A percentile compares a stretch with the other conserved stretches of the same genome.
Evolutionary conservation across 192 early-diverging fungal species (phyloP).

Genomic region (Coemansia sp.): DNA sequence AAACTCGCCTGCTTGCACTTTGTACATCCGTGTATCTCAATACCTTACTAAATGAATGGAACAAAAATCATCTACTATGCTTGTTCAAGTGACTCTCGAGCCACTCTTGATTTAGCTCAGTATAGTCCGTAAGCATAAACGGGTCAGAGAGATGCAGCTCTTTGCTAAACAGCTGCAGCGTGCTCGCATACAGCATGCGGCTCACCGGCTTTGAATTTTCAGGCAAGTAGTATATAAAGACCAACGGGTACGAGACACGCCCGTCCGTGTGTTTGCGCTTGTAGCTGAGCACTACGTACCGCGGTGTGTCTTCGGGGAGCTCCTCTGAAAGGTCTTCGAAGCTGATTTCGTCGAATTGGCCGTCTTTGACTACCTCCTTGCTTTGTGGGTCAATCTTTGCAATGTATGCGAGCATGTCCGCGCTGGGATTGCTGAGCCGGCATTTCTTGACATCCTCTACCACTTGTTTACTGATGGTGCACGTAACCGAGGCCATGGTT

Average conservation of each 20-base stretch:
- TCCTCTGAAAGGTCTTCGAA: constrained; percentile 61
- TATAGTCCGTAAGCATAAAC: constrained; percentile 69
- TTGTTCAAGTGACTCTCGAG: constrained; percentile 54
- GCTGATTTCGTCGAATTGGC: constrained; percentile 29
- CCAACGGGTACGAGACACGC: constrained; percentile 70
- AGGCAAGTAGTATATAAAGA: constrained; percentile 68
- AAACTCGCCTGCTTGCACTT: no score
- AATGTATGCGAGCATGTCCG: constrained; percentile 19
- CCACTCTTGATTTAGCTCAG: constrained; percentile 67
- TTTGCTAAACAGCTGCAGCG: constrained; percentile 61
- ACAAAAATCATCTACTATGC: constrained; percentile 3
- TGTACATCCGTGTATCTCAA: no score
- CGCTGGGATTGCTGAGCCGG: constrained; percentile 19
- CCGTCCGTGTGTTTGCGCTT: constrained; percentile 50
- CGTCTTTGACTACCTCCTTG: constrained; percentile 48
- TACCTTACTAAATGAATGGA: no score
- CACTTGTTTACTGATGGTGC: constrained; percentile 14
- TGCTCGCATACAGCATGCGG: constrained; percentile 56
- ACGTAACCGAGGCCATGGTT: constrained; percentile 22
- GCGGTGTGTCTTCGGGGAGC: constrained; percentile 65
- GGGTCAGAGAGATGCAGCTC: constrained; percentile 65
- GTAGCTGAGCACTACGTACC: constrained; percentile 51
- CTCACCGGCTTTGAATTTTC: constrained; percentile 37
- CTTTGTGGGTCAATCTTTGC: constrained; percentile 56
- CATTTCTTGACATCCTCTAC: constrained; percentile 21